Base-by-base conservation (phyloP, 495 filamentous ascomycete species). In the Beverwykella pulmonaria region DNA sequence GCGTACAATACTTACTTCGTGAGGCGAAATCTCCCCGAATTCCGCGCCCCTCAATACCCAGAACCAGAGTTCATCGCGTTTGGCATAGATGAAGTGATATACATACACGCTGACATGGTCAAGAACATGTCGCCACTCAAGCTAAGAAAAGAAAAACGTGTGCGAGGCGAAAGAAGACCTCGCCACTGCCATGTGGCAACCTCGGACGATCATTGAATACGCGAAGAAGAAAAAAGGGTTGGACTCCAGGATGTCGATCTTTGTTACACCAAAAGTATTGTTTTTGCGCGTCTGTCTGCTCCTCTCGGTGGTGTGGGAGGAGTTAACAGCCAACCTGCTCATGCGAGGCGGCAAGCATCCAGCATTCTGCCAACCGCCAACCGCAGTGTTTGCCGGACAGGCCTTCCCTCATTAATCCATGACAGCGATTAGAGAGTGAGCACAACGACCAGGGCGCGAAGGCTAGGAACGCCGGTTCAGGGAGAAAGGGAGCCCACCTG, bases 101-200 rank as follows among this genome's bases (percentile, higher is more conserved):
- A 53, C 48, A 53, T 12, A 12, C 32, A 34, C 12, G 6, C 32
- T 12, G 32, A 12, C 32, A 6, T 34, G 32, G 32, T 5, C 12
- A 34, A 34, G 32, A 12, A 34, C 12, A 34, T 34, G 29, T 41
- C 26, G 58, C 55, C 55, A 59, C 55, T 23, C 7, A 23, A 29
- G 12, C 5, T 22, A 3, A 47, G 15, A 17, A 15, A 22, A 27
- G 8, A 15, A 23, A 50, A 25, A 27, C n/a, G 48, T 27, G 19
- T 50, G 48, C 3, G 26, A 30, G 27, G 25, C 3, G 23, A 6
- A 8, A 4, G 50, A 53, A n/a, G 50, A n/a, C n/a, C 25, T 56
- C 23, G 50, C 59, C 59, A 53, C 59, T 62, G 59, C 59, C 47
- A 53, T 47, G 50, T 53, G 59, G 59, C 26, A 9, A 53, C n/a